Evolutionary conservation across 2,329 filamentous ascomycete genomes (phyloP).

Genomic region (Phialemoniopsis sp.): DNA sequence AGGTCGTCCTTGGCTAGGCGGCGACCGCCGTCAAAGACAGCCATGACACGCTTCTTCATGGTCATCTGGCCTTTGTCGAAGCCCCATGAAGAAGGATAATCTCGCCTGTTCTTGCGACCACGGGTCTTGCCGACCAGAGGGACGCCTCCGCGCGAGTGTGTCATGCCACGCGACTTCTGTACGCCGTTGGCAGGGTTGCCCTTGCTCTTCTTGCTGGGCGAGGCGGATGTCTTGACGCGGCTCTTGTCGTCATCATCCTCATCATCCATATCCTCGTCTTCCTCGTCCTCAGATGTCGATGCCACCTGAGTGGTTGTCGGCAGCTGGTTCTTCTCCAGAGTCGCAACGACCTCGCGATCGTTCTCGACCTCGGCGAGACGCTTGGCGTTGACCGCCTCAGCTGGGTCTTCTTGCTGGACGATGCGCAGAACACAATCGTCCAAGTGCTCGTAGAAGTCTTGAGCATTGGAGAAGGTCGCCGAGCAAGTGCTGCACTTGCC

Average conservation of each 20-base stretch:
- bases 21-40: constrained; percentile 83
- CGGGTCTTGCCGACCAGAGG: constrained; percentile 49
- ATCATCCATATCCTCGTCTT: constrained; percentile 44
- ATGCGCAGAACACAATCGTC: constrained; percentile 71
- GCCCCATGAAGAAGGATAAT: constrained; percentile 93
- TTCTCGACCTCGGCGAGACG: constrained; percentile 63
- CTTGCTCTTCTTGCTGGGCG: constrained; percentile 53
- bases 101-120: constrained; percentile 85
- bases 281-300: constrained; percentile 29
- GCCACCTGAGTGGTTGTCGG: constrained; percentile 37
- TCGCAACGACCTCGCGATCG: constrained; percentile 57
- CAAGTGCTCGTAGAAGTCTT: constrained; percentile 98
- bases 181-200: constrained; percentile 51
- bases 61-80: constrained; percentile 91
- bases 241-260: constrained; percentile 54
- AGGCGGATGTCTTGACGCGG: constrained; percentile 22
- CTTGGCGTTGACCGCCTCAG: constrained; percentile 64
- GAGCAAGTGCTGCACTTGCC: constrained; percentile 96
- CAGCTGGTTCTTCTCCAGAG: constrained; percentile 60
- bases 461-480: constrained; percentile 83
- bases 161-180: constrained; percentile 69
- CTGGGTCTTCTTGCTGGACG: constrained; percentile 67
- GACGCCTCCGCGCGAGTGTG: constrained; percentile 72
- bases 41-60: constrained; percentile 95
- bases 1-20: constrained; percentile 97